A percentile compares a stretch with the other conserved stretches of the same genome.
phyloP scores from a whole-genome alignment of 805 yeast species.

The Teunomyces tritomae region DNA sequence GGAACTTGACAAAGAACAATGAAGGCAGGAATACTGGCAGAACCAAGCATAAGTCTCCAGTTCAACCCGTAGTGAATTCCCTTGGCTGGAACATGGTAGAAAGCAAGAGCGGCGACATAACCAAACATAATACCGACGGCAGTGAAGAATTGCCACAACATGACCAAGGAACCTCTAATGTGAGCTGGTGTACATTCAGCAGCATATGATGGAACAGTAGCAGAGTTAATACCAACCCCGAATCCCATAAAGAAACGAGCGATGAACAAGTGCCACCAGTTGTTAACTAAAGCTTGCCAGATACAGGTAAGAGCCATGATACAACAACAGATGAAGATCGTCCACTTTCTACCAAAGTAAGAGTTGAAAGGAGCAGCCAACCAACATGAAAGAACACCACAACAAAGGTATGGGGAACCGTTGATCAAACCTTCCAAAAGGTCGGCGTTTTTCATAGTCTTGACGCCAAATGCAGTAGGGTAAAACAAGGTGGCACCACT shows the following conservation, averaged over 20 bases:
- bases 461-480: slow-evolving; percentile 53
- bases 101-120: slow-evolving; percentile 56
- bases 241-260: slow-evolving; percentile 58
- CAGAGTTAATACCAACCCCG: slow-evolving; percentile 65
- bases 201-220: slow-evolving; percentile 65
- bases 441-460: slow-evolving; percentile 39
- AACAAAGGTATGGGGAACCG: slow-evolving; percentile 64
- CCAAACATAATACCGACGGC: slow-evolving; percentile 73
- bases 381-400: slow-evolving; percentile 61
- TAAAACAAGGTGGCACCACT: slow-evolving; percentile 66
- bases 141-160: slow-evolving; percentile 76
- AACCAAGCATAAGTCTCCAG: slow-evolving; percentile 69
- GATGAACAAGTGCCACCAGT: slow-evolving; percentile 59
- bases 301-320: slow-evolving; percentile 59
- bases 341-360: slow-evolving; percentile 57
- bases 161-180: slow-evolving; percentile 62
- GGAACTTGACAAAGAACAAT: slow-evolving; percentile 49
- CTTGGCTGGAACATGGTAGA: slow-evolving; percentile 49
- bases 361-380: slow-evolving; percentile 52
- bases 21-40: slow-evolving; percentile 54
- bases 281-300: slow-evolving; percentile 66
- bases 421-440: slow-evolving; percentile 62
- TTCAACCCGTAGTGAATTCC: slow-evolving; percentile 48
- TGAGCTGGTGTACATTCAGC: slow-evolving; percentile 63
- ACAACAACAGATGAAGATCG: slow-evolving; percentile 57